Percentiles rank a stretch among this genome's conserved stretches.
Evolutionary conservation across 176 grass and related monocot species (phyloP).

Genomic region (Microstegium vimineum): DNA sequence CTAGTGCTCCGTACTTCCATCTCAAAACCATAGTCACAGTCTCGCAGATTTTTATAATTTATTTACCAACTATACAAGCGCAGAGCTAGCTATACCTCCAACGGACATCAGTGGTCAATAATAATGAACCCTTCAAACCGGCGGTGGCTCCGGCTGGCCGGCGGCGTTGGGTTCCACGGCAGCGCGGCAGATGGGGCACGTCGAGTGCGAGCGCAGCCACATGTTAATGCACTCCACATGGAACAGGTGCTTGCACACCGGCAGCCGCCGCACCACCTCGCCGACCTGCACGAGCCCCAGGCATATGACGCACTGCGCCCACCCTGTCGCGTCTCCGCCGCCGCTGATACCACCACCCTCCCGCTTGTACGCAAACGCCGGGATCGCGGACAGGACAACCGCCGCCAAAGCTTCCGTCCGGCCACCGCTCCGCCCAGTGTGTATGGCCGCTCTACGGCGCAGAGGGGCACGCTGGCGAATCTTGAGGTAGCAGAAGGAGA

Average conservation of each 20-base stretch:
- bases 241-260: slow-evolving; percentile 38
- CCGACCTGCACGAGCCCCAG: slow-evolving; percentile 38
- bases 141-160: background rate
- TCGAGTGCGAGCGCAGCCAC: slow-evolving; percentile 34
- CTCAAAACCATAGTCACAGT: background rate
- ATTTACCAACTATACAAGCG: background rate
- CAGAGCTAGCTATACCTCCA: background rate
- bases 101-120: background rate
- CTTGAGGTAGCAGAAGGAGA: slow-evolving; percentile 22
- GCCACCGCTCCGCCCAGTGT: background rate
- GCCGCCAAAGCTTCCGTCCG: background rate
- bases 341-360: background rate
- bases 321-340: slow-evolving; percentile 12
- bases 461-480: background rate
- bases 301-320: slow-evolving; percentile 52
- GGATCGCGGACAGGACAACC: background rate
- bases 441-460: background rate
- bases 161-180: background rate
- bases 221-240: slow-evolving; percentile 34
- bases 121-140: slow-evolving; percentile 10
- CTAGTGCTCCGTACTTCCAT: background rate
- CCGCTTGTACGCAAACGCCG: slow-evolving; percentile 38
- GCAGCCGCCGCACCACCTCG: slow-evolving; percentile 41
- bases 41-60: background rate
- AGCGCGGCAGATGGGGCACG: slow-evolving; percentile 42